Evolutionary conservation across 2,329 filamentous ascomycete genomes (phyloP), one percentile per base, ranked within the genome.

Genomic region (Aspergillus caelatus): DNA sequence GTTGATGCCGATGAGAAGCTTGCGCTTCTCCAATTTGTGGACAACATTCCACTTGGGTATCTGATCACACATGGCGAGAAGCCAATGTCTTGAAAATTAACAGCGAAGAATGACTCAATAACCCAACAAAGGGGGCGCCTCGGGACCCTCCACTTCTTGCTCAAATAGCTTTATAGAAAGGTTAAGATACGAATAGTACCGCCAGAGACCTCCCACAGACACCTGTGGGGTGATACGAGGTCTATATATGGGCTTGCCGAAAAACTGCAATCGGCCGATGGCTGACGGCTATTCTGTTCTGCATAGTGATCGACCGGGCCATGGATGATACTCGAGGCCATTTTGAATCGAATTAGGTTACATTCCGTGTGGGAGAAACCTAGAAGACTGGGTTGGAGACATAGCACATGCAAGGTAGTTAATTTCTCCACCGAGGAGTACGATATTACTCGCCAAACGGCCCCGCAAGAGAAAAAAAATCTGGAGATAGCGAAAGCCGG

Each of bases 1-100:
- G 73, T 90, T 90, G 75, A 91, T 85, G 43, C 84, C 84, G 62
- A 88, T 81, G 61, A 89, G 82, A 64, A 89, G 81, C 48, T 77
- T 74, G 21, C 79, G 75, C 78, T 88, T 88, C 77, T 88, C 79
- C 6, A 86, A 75, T 66, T 79, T 80, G 72, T 86, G 81, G 61
- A 84, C 83, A 12, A 87, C 78, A 75, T 83, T 84, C 77, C 75
- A 80, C 61, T 70, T 72, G 1, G 75, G 70, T 41, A 81, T 81
- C 58, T 74, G 72, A 65, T 79, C 77, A 63, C 74, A 74, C 73
- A 78, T 80, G 48, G 59, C 72, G 68, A 58, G 23, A 28, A 41
- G 36, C 19, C 21, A 41, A 19, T 7, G 2, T 21, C 34, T 32
- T 4, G 14, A 32, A 9, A 50, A 16, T 26, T 26, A 10, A 11